Percentiles rank a stretch among this genome's conserved stretches.
Conservation (phyloP, 2,329 filamentous ascomycete species). For the Zasmidium angulare region DNA sequence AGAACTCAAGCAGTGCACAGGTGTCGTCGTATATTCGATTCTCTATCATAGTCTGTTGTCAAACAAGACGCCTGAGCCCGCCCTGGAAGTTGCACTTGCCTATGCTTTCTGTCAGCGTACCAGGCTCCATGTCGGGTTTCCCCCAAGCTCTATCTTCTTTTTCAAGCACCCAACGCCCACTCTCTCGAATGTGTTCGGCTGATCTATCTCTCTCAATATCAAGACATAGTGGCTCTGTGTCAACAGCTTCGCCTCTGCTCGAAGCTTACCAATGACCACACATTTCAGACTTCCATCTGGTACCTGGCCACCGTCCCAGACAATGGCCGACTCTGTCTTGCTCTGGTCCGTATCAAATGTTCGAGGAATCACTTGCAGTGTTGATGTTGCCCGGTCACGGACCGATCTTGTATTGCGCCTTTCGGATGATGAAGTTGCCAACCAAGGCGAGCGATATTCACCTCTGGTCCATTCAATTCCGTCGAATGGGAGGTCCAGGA, state of each 20-base stretch:
- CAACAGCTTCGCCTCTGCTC: not conserved
- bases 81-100: no score
- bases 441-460: not conserved
- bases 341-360: not conserved
- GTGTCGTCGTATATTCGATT: no score
- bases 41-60: no score
- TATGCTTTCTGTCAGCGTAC: not conserved
- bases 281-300: not conserved
- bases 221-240: constrained; percentile 2
- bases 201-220: not conserved
- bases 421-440: not conserved
- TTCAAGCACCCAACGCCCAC: not conserved
- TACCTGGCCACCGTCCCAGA: not conserved
- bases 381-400: not conserved
- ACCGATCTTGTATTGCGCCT: not conserved
- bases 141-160: not conserved
- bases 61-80: no score
- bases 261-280: not conserved
- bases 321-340: not conserved
- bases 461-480: not conserved
- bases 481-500: not conserved
- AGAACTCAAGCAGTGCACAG: no score
- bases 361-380: not conserved
- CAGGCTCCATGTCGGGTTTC: not conserved
- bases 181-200: not conserved